A percentile compares a stretch with the other conserved stretches of the same genome.
Conservation (phyloP, 1,139 yeast genomes). For the Saccharomycopsis phalli region DNA sequence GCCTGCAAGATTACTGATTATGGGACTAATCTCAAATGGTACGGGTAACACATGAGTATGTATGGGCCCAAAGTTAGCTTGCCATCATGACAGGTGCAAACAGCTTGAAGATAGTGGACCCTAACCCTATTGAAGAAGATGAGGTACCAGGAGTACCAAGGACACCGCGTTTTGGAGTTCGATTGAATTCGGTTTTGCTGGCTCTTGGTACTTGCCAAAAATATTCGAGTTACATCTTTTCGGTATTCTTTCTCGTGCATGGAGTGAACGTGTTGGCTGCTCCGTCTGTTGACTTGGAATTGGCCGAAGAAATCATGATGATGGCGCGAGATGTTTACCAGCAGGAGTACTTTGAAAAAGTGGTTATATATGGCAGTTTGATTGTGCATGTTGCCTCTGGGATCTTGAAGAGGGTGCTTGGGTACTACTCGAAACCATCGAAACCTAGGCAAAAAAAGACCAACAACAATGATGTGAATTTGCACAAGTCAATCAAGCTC, state of each 20-base stretch:
- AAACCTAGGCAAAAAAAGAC: conserved; percentile 22
- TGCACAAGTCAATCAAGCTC: conserved; percentile 22
- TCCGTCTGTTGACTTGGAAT: conserved; percentile 34
- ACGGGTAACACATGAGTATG: no score
- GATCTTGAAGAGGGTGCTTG: conserved; percentile 35
- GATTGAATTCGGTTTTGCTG: neutral
- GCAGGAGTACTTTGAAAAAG: conserved; percentile 40
- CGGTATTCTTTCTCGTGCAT: conserved; percentile 52
- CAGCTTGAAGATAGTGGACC: neutral
- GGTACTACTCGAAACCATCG: conserved; percentile 27
- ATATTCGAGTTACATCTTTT: conserved; percentile 53
- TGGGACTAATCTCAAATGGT: no score
- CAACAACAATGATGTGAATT: conserved; percentile 12
- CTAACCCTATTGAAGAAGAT: neutral
- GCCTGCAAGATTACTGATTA: no score
- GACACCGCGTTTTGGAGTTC: conserved; percentile 1
- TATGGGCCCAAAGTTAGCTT: no score
- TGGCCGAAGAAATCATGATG: conserved; percentile 49
- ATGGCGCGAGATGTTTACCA: conserved; percentile 59
- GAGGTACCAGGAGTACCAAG: neutral
- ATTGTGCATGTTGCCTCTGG: conserved; percentile 49
- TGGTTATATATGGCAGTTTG: conserved; percentile 40
- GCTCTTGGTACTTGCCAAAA: conserved; percentile 33
- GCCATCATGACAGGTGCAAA: neutral
- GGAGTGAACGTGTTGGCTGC: conserved; percentile 44